These are phyloP conservation scores for Polytrichum commune DNA, from an alignment of 225 moss, liverwort and hornwort genomes.

Conservation along the genomic window DNA sequence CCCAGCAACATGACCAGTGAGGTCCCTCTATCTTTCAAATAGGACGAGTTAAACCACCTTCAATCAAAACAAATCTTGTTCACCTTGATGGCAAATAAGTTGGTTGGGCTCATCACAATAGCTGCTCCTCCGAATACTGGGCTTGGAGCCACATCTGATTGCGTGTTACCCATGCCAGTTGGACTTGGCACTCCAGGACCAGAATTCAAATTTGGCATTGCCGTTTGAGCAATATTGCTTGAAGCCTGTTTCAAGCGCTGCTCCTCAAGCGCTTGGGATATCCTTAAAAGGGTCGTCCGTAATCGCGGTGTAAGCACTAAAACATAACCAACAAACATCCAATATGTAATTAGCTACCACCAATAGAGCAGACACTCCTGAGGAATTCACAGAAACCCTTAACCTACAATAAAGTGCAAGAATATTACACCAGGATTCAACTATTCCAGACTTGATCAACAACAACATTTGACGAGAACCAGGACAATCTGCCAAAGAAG, in stretches of 20 bases:
- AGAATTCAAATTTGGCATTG: conserved; percentile 27
- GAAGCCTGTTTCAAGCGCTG: conserved; percentile 76
- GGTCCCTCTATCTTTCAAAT: no score
- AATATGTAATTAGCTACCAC: background rate
- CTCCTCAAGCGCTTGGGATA: conserved; percentile 95
- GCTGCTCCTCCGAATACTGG: conserved; percentile 58
- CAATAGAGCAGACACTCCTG: no score
- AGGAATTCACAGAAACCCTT: no score
- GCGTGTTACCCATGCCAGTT: conserved; percentile 22
- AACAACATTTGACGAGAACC: no score
- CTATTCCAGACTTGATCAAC: no score
- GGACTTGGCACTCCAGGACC: conserved; percentile 30
- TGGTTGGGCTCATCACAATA: conserved; percentile 69
- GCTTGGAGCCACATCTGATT: conserved; percentile 45
- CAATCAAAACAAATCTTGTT: background rate
- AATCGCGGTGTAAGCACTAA: conserved; percentile 70
- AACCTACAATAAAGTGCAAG: no score
- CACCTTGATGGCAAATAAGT: conserved; percentile 86
- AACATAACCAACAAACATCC: conserved; percentile 6
- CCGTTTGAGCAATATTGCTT: conserved; percentile 23
- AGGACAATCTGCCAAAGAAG: no score
- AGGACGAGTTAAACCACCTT: no score
- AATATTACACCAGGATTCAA: no score
- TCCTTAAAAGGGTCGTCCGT: conserved; percentile 80
- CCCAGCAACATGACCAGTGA: background rate